Evolutionary conservation across 345 rosid genomes (phyloP).

Genomic region (Alliaria petiolata): DNA sequence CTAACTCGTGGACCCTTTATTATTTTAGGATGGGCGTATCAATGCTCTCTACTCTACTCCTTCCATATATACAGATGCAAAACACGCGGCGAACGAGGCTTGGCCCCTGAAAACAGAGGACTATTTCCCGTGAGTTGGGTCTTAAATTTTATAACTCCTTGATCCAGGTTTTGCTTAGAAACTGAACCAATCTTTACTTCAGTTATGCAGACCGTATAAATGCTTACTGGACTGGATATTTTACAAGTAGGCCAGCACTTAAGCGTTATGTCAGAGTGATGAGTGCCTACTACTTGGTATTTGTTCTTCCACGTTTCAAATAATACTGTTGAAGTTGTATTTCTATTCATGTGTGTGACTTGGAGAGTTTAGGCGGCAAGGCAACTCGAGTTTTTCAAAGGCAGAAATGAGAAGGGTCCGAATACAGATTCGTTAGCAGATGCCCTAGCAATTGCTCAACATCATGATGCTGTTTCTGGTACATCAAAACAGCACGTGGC

Average conservation of each 20-base stretch:
- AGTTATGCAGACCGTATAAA: conserved; percentile 94
- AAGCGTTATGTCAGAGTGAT: conserved; percentile 84
- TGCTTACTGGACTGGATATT: conserved; percentile 98
- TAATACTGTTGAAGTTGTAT: background rate
- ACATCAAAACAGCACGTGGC: conserved; percentile 95
- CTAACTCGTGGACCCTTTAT: conserved; percentile 11
- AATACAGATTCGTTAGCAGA: conserved; percentile 83
- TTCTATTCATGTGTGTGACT: conserved; percentile 12
- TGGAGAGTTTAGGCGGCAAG: conserved; percentile 70
- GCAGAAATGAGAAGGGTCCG: conserved; percentile 58
- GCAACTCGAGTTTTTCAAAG: conserved; percentile 84
- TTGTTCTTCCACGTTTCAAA: background rate
- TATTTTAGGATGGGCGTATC: conserved; percentile 87
- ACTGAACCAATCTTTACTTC: conserved; percentile 32
- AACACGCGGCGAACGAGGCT: conserved; percentile 59
- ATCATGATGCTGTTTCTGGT: conserved; percentile 95
- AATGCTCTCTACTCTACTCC: conserved; percentile 97
- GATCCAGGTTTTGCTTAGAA: conserved; percentile 9
- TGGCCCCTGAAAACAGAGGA: conserved; percentile 93
- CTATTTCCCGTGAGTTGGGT: conserved; percentile 85
- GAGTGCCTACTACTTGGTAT: conserved; percentile 95
- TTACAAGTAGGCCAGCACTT: conserved; percentile 85
- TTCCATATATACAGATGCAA: conserved; percentile 95
- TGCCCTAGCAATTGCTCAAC: conserved; percentile 93
- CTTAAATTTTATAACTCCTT: background rate